Percentiles rank a stretch among this genome's conserved stretches.
Conservation (phyloP, 2,329 filamentous ascomycete genomes). For the Alternaria consortialis region DNA sequence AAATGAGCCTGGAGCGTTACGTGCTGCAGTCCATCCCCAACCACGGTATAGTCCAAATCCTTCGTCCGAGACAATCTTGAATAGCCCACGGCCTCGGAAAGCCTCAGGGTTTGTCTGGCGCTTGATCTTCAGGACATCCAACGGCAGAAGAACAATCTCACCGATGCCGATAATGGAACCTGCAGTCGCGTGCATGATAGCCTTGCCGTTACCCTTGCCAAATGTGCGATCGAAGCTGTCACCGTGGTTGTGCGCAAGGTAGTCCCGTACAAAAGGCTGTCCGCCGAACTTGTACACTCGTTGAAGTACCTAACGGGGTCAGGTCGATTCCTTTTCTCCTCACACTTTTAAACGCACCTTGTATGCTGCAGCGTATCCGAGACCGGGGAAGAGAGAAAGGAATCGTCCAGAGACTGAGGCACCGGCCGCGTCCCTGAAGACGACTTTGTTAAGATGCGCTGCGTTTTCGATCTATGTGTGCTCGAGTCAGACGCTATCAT, state of each 20-base stretch:
- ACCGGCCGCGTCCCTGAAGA: conserved; percentile 88
- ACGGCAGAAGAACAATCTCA: conserved; percentile 91
- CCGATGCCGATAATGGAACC: conserved; percentile 96
- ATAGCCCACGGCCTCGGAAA: conserved; percentile 90
- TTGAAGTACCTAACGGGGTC: conserved; percentile 70
- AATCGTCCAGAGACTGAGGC: conserved; percentile 80
- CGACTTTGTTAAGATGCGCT: conserved; percentile 82
- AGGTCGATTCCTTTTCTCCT: too few species aligned
- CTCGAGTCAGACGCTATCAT: conserved; percentile 25
- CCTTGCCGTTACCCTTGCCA: conserved; percentile 96
- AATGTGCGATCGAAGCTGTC: conserved; percentile 87
- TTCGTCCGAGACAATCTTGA: conserved; percentile 91
- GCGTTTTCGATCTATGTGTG: conserved; percentile 62
- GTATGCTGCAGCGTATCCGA: conserved; percentile 97
- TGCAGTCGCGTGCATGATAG: conserved; percentile 95
- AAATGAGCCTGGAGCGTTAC: conserved; percentile 96
- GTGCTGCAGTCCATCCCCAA: conserved; percentile 96
- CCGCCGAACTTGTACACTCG: conserved; percentile 99
- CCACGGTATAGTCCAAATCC: conserved; percentile 95
- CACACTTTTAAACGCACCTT: conserved; percentile 60
- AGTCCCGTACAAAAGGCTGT: conserved; percentile 94
- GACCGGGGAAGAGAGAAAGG: conserved; percentile 92
- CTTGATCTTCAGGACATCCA: conserved; percentile 99
- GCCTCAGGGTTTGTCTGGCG: conserved; percentile 98
- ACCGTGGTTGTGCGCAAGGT: conserved; percentile 80